Base-by-base conservation (phyloP, 176 grass and related monocot species). In the Oryza punctata region DNA sequence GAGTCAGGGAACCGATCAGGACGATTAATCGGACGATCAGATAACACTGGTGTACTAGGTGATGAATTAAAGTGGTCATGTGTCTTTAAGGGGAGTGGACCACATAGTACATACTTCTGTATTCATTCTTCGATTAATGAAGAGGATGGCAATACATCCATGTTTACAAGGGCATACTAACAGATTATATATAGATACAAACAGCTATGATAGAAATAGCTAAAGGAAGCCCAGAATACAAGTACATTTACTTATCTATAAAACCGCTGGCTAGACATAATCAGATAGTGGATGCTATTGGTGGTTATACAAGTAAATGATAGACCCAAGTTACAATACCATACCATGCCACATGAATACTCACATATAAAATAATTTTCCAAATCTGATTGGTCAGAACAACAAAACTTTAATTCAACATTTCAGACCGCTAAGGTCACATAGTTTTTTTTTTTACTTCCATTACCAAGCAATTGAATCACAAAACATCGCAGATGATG, bases 391-490 rank as follows among this genome's bases (percentile, higher is more conserved):
- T 81, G 64, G 70, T 12, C 15, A 59, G 65, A 76, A 27, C 37
- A 50, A 87, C 26, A 38, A 38, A 38, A 63, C 23, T 50, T 64
- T 35, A 33, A n/a, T 81, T 10, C 2, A 67, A 46, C 4, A 26
- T 23, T 68, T 13, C 46, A 63, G 11, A 37, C 40, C 63, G 18
- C 70, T 18, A 79, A 88, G 18, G 37, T 73, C 44, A 73, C 19
- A 47, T 23, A 35, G 33, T 35, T 35, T 27, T 3, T 15, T 15
- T 33, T 74, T 81, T 63, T 49, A 44, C 57, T 29, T 72, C 35
- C 7, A 60, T 8, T 82, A 24, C 60, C 60, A 40, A 63, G 12
- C 40, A 50, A 40, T 40, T 75, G 33, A 75, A 49, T 61, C 33
- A 28, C 16, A 0, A 40, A 11, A 73, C 19, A 11, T 44, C n/a